Base-by-base conservation (phyloP, 2,329 filamentous ascomycete genomes). In the Golovinomyces cichoracearum region DNA sequence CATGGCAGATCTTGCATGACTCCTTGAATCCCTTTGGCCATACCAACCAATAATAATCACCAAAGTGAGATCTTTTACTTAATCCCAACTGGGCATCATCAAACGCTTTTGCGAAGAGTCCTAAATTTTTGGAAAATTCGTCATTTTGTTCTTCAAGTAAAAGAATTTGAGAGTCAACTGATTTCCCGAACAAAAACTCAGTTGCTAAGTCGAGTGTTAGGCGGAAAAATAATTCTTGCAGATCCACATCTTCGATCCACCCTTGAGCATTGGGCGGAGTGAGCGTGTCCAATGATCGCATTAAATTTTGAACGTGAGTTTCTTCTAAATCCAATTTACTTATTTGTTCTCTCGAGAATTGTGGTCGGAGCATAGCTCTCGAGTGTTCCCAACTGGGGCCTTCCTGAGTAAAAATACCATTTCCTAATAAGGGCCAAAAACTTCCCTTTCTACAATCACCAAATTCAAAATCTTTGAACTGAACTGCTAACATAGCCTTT, bases 321-420 rank as follows among this genome's bases (percentile, higher is more conserved):
- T 86, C 80, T 53, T 83, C 77, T 49, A 79, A 73, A 27, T 75
- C 68, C 29, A 88, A 65, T 58, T 88, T 80, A 31, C 76, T 74
- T 38, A 74, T 64, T 58, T 73, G 69, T 50, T 71, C 68, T 9
- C 69, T 61, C 5, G 68, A 64, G 53, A 74, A 74, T 52, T 70
- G 66, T 0, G 73, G 73, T 10, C 71, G 64, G 45, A 78, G 64
- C 59, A 74, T 63, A 6, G 66, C 63, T 10, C 59, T 42, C 0
- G 57, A 59, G 47, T 57, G 56, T 40, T 58, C 55, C 59, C 59
- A 61, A 9, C 46, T 48, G 17, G 51, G 48, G 13, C 59, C 59
- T 50, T 61, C 57, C 23, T 57, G 53, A 1, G 57, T 56, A 45
- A 61, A 61, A 19, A 61, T 60, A 9, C 59, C 59, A 48, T 54